phyloP scores from a whole-genome alignment of 78 protist genomes.

The Dictyostelium discoideum region DNA sequence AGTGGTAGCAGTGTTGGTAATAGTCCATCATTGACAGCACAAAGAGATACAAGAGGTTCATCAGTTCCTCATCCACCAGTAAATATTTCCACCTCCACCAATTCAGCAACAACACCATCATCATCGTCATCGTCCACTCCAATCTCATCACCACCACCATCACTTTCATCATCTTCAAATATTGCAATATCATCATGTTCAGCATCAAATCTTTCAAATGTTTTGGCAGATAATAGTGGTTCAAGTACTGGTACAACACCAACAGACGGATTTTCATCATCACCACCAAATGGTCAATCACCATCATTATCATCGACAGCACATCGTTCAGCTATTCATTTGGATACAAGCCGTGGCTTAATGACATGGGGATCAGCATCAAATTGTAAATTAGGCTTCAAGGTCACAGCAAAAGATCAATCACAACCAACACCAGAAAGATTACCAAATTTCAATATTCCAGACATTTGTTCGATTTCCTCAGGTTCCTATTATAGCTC shows the following conservation, averaged over 20 bases:
- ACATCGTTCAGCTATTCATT: slow-evolving; percentile 51
- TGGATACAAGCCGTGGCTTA: slow-evolving; percentile 49
- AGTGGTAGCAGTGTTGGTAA: background rate
- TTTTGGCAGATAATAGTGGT: background rate
- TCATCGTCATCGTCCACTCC: background rate
- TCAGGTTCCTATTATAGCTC: slow-evolving; percentile 61
- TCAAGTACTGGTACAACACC: background rate
- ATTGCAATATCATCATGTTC: background rate
- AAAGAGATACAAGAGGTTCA: background rate
- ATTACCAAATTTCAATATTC: slow-evolving; percentile 38
- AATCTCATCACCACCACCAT: background rate
- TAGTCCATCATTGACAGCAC: background rate
- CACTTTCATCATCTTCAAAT: background rate
- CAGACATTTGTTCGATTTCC: slow-evolving; percentile 40
- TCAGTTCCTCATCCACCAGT: background rate
- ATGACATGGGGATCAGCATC: slow-evolving; percentile 64
- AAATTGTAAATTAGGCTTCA: slow-evolving; percentile 55
- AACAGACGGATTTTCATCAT: slow-evolving; percentile 3
- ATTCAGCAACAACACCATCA: background rate
- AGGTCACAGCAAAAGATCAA: background rate
- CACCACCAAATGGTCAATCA: background rate
- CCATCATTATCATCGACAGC: slow-evolving; percentile 18
- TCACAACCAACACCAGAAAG: slow-evolving; percentile 48
- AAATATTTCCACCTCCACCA: background rate
- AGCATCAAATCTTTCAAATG: background rate